phyloP scores from a whole-genome alignment of 2,329 filamentous ascomycete genomes.

The Nemania bipapillata region DNA sequence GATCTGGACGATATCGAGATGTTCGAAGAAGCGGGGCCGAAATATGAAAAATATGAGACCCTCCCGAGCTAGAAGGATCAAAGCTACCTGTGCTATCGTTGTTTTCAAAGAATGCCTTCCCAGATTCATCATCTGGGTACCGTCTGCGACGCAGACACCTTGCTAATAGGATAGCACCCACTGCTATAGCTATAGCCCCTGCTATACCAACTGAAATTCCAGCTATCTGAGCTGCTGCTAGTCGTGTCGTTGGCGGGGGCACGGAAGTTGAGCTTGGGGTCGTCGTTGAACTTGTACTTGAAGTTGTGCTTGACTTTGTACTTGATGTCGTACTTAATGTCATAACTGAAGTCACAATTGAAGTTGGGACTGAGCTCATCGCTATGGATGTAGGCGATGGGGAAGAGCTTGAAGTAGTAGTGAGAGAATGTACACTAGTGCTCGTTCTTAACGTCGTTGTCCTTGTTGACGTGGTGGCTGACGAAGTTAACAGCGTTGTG shows the following conservation, averaged over 20 bases:
- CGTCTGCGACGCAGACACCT: slow-evolving; percentile 57
- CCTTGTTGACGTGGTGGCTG: slow-evolving; percentile 12
- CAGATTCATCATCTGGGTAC: slow-evolving; percentile 48
- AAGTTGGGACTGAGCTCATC: slow-evolving; percentile 26
- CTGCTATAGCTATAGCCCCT: slow-evolving; percentile 60
- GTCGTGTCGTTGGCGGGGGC: slow-evolving; percentile 32
- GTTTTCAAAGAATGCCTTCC: slow-evolving; percentile 55
- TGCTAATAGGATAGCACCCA: slow-evolving; percentile 60
- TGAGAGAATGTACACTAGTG: slow-evolving; percentile 19
- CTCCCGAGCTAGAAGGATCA: slow-evolving; percentile 42
- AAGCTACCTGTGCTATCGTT: slow-evolving; percentile 54
- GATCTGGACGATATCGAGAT: slow-evolving; percentile 46
- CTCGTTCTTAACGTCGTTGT: slow-evolving; percentile 34
- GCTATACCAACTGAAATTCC: slow-evolving; percentile 68
- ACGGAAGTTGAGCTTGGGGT: slow-evolving; percentile 26
- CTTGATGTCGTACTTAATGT: slow-evolving; percentile 8
- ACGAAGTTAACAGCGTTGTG: slow-evolving; percentile 18
- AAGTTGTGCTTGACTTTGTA: neutral
- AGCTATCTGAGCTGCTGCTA: slow-evolving; percentile 61
- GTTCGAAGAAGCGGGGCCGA: slow-evolving; percentile 54
- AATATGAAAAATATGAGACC: slow-evolving; percentile 54
- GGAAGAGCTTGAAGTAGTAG: slow-evolving; percentile 16
- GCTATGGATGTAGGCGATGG: slow-evolving; percentile 13
- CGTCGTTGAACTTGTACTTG: slow-evolving; percentile 15
- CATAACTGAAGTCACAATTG: slow-evolving; percentile 20